Base-by-base conservation (phyloP, 2,329 filamentous ascomycete genomes). In the Colletotrichum plurivorum region DNA sequence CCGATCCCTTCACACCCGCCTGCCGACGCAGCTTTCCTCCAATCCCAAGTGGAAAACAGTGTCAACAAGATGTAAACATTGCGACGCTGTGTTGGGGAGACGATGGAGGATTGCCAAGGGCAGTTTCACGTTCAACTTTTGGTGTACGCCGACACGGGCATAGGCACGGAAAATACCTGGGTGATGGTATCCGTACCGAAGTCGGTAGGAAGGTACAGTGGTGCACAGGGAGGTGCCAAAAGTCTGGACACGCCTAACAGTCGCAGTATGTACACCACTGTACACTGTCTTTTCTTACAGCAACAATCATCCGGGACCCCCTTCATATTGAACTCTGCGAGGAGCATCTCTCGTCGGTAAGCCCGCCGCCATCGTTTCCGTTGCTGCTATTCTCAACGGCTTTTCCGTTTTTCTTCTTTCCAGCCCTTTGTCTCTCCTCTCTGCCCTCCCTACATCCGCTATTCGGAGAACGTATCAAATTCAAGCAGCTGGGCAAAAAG, bases 361-460 rank as follows among this genome's bases (percentile, higher is more conserved):
- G 39, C 36, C 65, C 60, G 53, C 43, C 63, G 10, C 39, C 22
- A 25, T 41, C 39, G 41, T 43, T 43, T 43, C 41, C 41, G 41
- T 13, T 15, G n/a, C 20, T 41, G 12, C 52, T 61, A 31, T 45
- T 20, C 36, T 9, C 31, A 54, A 61, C 58, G 46, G 36, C 39
- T 36, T 39, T 16, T 46, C 39, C 27, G n/a, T 13, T 31, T 9
- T 49, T 20, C 13, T 25, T 36, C 18, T 48, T 18, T 18, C 6
- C 57, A 27, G 31, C 16, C 31, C 4, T 46, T 46, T 31, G 46
- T n/a, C 12, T 22, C 41, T 18, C 13, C 4, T 4, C 39, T 15
- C 9, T 25, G 55, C 25, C 13, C 5, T 41, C 41, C 41, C 41
- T n/a, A n/a, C 41, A 43, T 45, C 54, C 41, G 13, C 43, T 25